A percentile compares a stretch with the other conserved stretches of the same genome.
These are phyloP conservation scores for Articulospora tetracladia DNA, from an alignment of 495 filamentous ascomycete genomes.

Conservation along the genomic window DNA sequence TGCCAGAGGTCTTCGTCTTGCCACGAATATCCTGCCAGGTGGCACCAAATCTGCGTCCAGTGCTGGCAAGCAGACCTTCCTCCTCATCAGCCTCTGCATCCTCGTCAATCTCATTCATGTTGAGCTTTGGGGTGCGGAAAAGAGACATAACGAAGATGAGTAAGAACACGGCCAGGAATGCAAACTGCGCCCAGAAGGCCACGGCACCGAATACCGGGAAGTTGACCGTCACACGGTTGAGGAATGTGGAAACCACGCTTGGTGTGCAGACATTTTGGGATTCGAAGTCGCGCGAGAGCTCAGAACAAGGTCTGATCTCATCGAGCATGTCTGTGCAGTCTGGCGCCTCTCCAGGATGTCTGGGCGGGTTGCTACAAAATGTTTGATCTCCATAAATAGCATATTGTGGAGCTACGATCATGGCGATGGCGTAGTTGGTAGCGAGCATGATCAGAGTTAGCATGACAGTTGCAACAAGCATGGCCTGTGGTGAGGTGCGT, in stretches of 20 bases:
- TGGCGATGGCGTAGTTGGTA: constrained; percentile 85
- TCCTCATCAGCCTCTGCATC: constrained; percentile 95
- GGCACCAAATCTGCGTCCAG: constrained; percentile 74
- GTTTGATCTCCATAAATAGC: constrained; percentile 92
- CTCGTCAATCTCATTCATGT: constrained; percentile 73
- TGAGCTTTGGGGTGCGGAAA: constrained; percentile 72
- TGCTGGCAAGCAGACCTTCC: constrained; percentile 81
- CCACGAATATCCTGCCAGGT: constrained; percentile 86
- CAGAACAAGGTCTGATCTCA: constrained; percentile 76
- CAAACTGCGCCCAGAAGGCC: constrained; percentile 93
- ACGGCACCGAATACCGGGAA: constrained; percentile 95
- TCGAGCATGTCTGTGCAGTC: constrained; percentile 73
- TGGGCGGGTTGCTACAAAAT: constrained; percentile 69
- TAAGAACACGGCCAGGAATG: constrained; percentile 79
- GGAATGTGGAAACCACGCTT: constrained; percentile 82
- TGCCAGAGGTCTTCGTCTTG: constrained; percentile 23
- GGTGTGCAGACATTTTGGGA: constrained; percentile 82
- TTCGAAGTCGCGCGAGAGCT: constrained; percentile 54
- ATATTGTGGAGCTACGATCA: constrained; percentile 92
- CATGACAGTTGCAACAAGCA: constrained; percentile 89
- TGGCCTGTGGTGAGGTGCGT: constrained; percentile 84
- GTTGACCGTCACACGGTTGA: constrained; percentile 91
- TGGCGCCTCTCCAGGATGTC: constrained; percentile 55
- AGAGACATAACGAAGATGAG: constrained; percentile 71
- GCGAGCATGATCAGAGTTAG: constrained; percentile 83